Percentiles rank a stretch among this genome's conserved stretches.
phyloP scores from a whole-genome alignment of 768 basidiomycete species.

The Pleurotus pulmonarius region DNA sequence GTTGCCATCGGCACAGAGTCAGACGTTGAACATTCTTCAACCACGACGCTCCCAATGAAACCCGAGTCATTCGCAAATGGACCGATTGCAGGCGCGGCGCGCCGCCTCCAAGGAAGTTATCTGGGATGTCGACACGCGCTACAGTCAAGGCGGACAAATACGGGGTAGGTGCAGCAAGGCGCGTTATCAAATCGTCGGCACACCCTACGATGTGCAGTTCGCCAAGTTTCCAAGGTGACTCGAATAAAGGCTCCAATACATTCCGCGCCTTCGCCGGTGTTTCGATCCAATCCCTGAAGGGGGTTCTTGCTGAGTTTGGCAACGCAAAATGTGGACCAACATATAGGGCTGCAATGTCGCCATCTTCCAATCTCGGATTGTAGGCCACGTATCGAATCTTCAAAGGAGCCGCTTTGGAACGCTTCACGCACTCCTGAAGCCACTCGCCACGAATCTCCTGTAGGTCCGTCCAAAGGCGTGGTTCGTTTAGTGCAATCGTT shows the following conservation, averaged over 20 bases:
- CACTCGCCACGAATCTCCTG: neutral
- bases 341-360: no score
- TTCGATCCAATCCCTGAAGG: neutral
- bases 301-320: neutral
- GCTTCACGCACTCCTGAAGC: neutral
- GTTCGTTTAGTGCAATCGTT: neutral
- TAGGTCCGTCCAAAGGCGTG: neutral
- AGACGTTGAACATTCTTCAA: neutral
- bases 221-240: neutral
- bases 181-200: neutral
- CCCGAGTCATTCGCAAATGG: neutral
- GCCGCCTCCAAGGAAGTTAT: neutral
- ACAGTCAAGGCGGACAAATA: neutral
- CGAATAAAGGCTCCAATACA: neutral
- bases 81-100: neutral
- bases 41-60: neutral
- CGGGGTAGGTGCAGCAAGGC: neutral
- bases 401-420: neutral
- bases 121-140: neutral
- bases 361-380: neutral
- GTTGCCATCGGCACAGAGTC: neutral
- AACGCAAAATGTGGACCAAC: neutral
- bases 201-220: neutral
- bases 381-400: neutral
- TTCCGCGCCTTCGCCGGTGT: neutral